phyloP scores from a whole-genome alignment of 345 rosid genomes.

The Nephelium lappaceum region DNA sequence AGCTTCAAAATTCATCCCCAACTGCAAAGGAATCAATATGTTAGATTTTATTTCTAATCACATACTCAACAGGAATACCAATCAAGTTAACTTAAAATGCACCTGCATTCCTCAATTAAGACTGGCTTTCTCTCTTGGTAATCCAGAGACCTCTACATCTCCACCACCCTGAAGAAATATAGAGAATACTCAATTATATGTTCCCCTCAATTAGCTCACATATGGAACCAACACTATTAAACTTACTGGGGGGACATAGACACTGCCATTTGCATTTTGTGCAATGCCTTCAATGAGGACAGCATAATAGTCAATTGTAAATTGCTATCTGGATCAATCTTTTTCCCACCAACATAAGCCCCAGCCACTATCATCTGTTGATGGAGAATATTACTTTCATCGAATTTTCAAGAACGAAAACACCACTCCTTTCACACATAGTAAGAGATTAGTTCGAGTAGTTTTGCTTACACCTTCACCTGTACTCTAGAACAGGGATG shows the following conservation, averaged over 20 bases:
- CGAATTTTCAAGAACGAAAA: no score
- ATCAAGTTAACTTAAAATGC: no score
- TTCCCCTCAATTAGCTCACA: neutral
- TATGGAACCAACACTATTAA: conserved; percentile 1
- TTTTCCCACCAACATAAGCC: conserved; percentile 65
- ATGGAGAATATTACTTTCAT: no score
- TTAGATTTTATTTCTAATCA: conserved; percentile 23
- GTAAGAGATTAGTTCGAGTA: neutral
- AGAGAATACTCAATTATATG: neutral
- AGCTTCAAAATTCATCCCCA: conserved; percentile 94
- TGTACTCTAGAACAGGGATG: neutral
- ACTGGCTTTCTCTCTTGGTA: conserved; percentile 94
- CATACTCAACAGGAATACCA: conserved; percentile 9
- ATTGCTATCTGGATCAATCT: no score
- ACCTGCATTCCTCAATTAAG: conserved; percentile 73
- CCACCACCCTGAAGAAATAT: conserved; percentile 60
- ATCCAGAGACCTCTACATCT: conserved; percentile 79
- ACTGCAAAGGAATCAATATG: conserved; percentile 42
- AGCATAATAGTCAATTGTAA: conserved; percentile 47
- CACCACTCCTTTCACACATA: neutral
- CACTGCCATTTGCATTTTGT: conserved; percentile 78
- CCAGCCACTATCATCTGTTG: conserved; percentile 92
- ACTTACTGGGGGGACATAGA: conserved; percentile 68
- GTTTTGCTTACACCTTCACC: no score
- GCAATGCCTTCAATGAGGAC: conserved; percentile 81